Base-by-base conservation (phyloP, 2,329 filamentous ascomycete species). In the Colletotrichum lentis region DNA sequence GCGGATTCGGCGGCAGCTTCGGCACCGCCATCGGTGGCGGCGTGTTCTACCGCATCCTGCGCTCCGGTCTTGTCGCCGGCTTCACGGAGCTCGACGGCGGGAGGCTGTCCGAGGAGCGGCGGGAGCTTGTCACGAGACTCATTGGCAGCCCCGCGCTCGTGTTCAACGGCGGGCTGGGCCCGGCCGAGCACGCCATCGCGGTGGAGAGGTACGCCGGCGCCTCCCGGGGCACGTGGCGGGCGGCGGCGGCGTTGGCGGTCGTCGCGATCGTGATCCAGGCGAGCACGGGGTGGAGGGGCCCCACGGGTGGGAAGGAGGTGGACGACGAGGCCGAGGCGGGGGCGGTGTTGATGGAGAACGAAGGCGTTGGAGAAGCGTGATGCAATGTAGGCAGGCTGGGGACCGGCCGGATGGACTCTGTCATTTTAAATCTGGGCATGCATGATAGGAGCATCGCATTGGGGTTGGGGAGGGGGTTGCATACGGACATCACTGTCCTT, bases 1-100 rank as follows among this genome's bases (percentile, higher is more conserved):
- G 93, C 4, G 91, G 91, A 5, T 94, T 96, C 71, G 91, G 91
- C 0, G 92, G 92, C 16, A 91, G 88, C 59, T 96, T 96, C 73
- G 92, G 93, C 3, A 91, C 90, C 1, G 88, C 92, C 0, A 90
- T 95, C 55, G 91, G 92, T 2, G 92, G 93, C 3, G 93, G 93
- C 0, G 82, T 92, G 61, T 95, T 94, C 75, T 83, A 85, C 47
- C 85, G 91, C 5, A 81, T 87, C 1, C 78, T 95, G 39, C 81
- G 84, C 53, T 77, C 73, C 2, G 80, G 82, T 0, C 80, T 95
- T 1, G 80, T 83, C n/a, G 73, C 78, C 0, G 86, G 88, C 0
- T 93, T 93, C 71, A 75, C 77, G 5, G 67, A 63, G 16, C 77
- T 86, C 2, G 84, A 86, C 41, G 80, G 77, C 37, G 76, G 73